A percentile compares a stretch with the other conserved stretches of the same genome.
Conservation (phyloP, 768 basidiomycete genomes). For the Gloeophyllum trabeum region DNA sequence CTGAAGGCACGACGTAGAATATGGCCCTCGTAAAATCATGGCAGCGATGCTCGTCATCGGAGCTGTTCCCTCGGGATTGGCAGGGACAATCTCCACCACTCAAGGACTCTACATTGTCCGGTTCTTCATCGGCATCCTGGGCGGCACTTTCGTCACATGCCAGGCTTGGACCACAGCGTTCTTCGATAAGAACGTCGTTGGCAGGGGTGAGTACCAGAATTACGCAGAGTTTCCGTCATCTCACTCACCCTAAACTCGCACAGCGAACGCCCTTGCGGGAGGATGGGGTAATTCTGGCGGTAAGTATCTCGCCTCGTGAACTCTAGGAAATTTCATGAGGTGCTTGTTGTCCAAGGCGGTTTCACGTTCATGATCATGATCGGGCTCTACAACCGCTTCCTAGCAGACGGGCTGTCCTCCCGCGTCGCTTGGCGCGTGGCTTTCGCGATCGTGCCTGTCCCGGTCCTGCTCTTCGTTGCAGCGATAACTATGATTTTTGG, state of each 20-base stretch:
- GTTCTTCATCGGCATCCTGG: constrained; percentile 52
- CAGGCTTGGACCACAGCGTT: constrained; percentile 52
- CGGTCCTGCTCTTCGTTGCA: constrained; percentile 34
- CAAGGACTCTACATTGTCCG: constrained; percentile 30
- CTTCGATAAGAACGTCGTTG: constrained; percentile 40
- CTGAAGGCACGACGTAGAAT: constrained; percentile 13
- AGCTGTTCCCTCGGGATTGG: constrained; percentile 47
- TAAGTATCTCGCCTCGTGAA: constrained; percentile 8
- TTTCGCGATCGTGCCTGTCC: constrained; percentile 47
- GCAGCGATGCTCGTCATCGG: constrained; percentile 39
- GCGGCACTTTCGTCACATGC: constrained; percentile 50
- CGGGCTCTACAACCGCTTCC: constrained; percentile 31
- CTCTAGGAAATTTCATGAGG: not conserved
- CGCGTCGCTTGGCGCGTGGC: constrained; percentile 42
- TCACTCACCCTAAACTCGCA: constrained; percentile 18
- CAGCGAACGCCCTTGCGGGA: constrained; percentile 41
- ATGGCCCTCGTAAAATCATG: constrained; percentile 45
- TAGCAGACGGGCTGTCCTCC: constrained; percentile 22
- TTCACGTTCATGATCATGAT: constrained; percentile 49
- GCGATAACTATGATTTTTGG: constrained; percentile 30
- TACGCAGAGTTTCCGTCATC: not conserved
- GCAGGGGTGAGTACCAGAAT: constrained; percentile 13
- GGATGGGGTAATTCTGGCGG: constrained; percentile 39
- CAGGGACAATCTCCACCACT: constrained; percentile 34
- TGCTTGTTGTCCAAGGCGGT: too few species aligned